These are phyloP conservation scores for Staphylotrichum longicolle DNA, from an alignment of 495 filamentous ascomycete species.

Conservation along the genomic window DNA sequence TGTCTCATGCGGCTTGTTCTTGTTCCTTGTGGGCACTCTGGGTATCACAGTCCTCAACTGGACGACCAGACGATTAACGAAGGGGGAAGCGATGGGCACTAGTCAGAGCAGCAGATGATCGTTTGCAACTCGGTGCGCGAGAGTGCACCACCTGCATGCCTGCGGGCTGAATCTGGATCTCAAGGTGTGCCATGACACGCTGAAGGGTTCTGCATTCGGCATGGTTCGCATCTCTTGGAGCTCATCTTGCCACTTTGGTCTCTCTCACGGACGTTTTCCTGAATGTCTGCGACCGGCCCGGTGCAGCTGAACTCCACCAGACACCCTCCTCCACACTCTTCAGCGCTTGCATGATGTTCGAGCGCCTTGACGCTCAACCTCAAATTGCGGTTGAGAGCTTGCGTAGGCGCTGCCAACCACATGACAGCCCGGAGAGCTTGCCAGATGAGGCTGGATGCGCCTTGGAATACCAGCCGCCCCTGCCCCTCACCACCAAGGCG, in stretches of 20 bases:
- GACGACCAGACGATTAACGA: too few species aligned
- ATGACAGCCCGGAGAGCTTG: background rate
- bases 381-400: background rate
- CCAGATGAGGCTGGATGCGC: background rate
- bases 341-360: background rate
- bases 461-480: background rate
- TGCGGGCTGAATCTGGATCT: background rate
- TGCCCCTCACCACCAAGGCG: slow-evolving; percentile 3
- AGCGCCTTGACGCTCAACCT: background rate
- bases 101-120: background rate
- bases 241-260: background rate
- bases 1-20: too few species aligned
- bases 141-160: background rate
- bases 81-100: too few species aligned
- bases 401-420: background rate
- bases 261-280: background rate
- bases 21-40: too few species aligned
- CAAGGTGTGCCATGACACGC: background rate
- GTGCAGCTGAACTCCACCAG: background rate
- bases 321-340: background rate
- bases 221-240: background rate
- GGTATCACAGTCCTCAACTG: too few species aligned
- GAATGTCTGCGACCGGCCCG: background rate
- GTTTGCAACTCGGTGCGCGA: background rate
- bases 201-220: background rate